Conservation (phyloP, 192 early-diverging fungal genomes). For the Dissophora globulifera region DNA sequence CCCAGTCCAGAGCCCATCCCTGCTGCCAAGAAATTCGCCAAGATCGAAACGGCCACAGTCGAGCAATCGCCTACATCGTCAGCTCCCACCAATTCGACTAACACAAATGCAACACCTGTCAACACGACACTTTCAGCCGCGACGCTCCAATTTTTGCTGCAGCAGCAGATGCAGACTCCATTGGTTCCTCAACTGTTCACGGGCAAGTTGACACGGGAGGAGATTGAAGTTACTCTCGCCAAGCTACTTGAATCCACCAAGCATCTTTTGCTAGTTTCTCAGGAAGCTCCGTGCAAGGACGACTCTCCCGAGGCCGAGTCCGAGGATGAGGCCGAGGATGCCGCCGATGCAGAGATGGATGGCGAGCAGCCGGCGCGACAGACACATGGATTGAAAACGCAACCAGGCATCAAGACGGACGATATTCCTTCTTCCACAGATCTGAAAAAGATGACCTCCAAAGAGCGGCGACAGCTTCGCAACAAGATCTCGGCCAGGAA, state of each 20-base stretch:
- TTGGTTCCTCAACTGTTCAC: conserved; percentile 42
- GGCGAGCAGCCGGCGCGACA: conserved; percentile 1
- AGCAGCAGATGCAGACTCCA: conserved; percentile 40
- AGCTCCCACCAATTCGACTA: not conserved
- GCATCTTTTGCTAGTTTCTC: conserved; percentile 14
- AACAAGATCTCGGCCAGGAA: conserved; percentile 91
- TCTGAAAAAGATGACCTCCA: conserved; percentile 72
- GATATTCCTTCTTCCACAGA: conserved; percentile 55
- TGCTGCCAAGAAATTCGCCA: conserved; percentile 26
- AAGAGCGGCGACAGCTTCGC: conserved; percentile 82
- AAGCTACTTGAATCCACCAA: conserved; percentile 41
- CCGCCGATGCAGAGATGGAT: not conserved
- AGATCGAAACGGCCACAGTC: conserved; percentile 4
- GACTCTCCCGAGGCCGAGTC: not conserved
- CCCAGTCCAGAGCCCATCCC: conserved; percentile 39
- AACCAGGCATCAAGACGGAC: conserved; percentile 48
- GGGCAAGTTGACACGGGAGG: conserved; percentile 23
- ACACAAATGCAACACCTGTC: not conserved
- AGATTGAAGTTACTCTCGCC: conserved; percentile 34
- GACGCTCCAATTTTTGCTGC: conserved; percentile 39
- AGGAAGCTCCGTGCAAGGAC: conserved; percentile 6
- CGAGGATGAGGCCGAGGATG: conserved; percentile 1
- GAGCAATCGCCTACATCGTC: not conserved
- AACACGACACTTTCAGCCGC: conserved; percentile 45
- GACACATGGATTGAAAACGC: conserved; percentile 42